Conservation (phyloP, 495 filamentous ascomycete species). For the Talaromyces trachyspermus region DNA sequence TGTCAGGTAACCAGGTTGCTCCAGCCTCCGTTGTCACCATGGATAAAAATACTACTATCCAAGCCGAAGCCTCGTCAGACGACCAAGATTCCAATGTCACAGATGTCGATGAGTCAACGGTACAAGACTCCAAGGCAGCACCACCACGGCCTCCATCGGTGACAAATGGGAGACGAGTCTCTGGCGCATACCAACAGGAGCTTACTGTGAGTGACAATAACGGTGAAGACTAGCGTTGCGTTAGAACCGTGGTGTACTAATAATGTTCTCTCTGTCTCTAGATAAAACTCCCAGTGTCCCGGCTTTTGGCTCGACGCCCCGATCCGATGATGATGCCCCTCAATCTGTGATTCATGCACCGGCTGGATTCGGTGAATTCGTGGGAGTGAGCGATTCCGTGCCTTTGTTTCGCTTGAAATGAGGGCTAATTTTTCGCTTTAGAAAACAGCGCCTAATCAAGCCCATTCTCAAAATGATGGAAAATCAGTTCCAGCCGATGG, state of each 20-base stretch:
- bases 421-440: not conserved
- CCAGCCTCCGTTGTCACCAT: not conserved
- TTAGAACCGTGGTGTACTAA: too few species aligned
- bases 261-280: conserved; percentile 18
- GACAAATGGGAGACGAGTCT: not conserved
- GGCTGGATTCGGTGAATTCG: conserved; percentile 68
- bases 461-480: not conserved
- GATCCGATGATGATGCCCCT: conserved; percentile 59
- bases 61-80: not conserved
- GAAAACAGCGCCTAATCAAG: not conserved
- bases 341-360: conserved; percentile 86
- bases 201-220: conserved; percentile 28
- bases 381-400: conserved; percentile 30
- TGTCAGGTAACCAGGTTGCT: not conserved
- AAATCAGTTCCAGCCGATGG: not conserved
- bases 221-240: too few species aligned
- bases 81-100: not conserved
- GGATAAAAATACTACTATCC: not conserved
- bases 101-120: not conserved
- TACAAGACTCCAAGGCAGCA: not conserved
- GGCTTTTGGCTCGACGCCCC: conserved; percentile 40
- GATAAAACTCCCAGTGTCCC: conserved; percentile 56
- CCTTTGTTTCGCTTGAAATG: not conserved
- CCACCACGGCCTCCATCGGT: not conserved
- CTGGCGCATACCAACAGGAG: conserved; percentile 13